A percentile compares a stretch with the other conserved stretches of the same genome.
Conservation (phyloP, 352 stramenopile species). For the Blastocystis sp. region DNA sequence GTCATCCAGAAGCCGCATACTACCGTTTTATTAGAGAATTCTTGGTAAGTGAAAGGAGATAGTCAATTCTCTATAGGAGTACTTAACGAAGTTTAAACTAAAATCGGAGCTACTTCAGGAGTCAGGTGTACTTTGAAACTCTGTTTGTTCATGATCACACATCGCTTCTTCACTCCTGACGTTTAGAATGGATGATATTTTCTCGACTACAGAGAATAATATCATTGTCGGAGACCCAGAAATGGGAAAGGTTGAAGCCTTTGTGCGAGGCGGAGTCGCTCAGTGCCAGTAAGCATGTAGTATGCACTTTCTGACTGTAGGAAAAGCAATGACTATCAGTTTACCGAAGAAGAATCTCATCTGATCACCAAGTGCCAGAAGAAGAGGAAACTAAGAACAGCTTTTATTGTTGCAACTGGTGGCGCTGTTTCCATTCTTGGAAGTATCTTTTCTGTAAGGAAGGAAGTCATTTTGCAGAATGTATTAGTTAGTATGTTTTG, state of each 20-base stretch:
- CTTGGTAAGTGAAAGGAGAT: neutral
- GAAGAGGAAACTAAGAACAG: neutral
- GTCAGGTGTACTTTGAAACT: no score
- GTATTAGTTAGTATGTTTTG: neutral
- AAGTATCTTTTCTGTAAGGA: neutral
- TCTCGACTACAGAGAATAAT: neutral
- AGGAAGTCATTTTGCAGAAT: slow-evolving; percentile 16
- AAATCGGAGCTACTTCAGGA: neutral
- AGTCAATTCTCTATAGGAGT: slow-evolving; percentile 7
- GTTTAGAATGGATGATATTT: slow-evolving; percentile 28
- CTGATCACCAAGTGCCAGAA: slow-evolving; percentile 2
- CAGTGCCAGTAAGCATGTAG: neutral
- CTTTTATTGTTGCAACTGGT: neutral
- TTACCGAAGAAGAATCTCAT: neutral
- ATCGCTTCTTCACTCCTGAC: neutral
- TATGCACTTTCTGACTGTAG: neutral
- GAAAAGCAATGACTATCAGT: neutral
- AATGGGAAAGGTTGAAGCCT: neutral
- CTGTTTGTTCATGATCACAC: neutral
- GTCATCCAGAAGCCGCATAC: neutral
- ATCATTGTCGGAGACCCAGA: neutral
- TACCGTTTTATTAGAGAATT: slow-evolving; percentile 18
- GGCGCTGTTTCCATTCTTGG: slow-evolving; percentile 3
- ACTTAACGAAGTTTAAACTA: neutral
- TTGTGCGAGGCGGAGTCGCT: neutral